These are phyloP conservation scores for Schizonepeta tenuifolia DNA, from an alignment of 257 asterid genomes.

Conservation along the genomic window DNA sequence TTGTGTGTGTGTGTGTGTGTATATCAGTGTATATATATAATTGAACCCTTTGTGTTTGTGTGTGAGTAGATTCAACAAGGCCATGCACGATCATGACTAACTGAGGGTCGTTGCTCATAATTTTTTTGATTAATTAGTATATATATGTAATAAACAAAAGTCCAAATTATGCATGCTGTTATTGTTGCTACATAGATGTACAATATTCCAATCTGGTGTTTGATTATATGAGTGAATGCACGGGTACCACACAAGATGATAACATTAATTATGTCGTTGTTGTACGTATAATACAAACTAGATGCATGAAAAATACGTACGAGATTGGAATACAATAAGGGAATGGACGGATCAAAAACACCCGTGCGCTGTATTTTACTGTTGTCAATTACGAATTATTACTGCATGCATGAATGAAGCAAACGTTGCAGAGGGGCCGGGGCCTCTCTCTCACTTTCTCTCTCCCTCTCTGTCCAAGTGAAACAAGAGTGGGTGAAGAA, in stretches of 20 bases:
- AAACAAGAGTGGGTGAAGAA: conserved; percentile 45
- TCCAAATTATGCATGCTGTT: neutral
- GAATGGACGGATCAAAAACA: neutral
- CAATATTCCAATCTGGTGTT: neutral
- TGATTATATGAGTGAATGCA: neutral
- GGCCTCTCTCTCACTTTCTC: neutral
- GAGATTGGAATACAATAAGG: neutral
- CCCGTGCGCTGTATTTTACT: neutral
- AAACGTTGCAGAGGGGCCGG: neutral
- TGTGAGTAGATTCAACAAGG: neutral
- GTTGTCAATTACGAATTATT: conserved; percentile 19
- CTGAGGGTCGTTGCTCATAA: no score
- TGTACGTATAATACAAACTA: neutral
- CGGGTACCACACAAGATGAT: neutral
- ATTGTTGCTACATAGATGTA: no score
- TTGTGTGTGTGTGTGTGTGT: neutral
- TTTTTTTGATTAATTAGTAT: no score
- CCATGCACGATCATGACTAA: neutral
- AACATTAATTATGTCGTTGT: neutral
- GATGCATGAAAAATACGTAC: neutral
- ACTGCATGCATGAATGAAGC: conserved; percentile 30
- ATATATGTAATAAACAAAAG: no score
- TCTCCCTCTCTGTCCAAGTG: conserved; percentile 9
- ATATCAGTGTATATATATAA: no score
- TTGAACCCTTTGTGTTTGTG: neutral